Percentiles rank a stretch among this genome's conserved stretches.
Evolutionary conservation across 1,139 yeast species (phyloP).

Genomic region (Martiniozyma asiatica): DNA sequence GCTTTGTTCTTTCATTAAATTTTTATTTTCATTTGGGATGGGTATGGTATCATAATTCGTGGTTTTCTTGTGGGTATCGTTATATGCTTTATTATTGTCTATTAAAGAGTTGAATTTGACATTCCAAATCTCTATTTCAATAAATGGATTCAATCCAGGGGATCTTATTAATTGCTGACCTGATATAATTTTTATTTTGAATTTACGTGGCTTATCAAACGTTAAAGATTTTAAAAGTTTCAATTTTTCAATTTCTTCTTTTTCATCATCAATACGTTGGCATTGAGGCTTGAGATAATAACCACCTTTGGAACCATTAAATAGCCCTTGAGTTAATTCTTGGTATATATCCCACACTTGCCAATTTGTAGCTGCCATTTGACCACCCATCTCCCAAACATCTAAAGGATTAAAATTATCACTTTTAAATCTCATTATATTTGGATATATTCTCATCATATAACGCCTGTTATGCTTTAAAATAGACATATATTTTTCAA

Average conservation of each 20-base stretch:
- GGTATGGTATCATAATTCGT: too few species aligned
- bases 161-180: constrained; percentile 80
- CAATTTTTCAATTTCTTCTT: constrained; percentile 9
- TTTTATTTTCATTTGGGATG: too few species aligned
- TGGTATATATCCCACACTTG: constrained; percentile 86
- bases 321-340: constrained; percentile 81
- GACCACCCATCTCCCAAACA: constrained; percentile 80
- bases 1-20: too few species aligned
- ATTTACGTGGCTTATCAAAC: constrained; percentile 11
- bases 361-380: constrained; percentile 96
- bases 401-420: constrained; percentile 68
- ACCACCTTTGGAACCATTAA: constrained; percentile 50
- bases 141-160: constrained; percentile 39
- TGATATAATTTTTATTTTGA: constrained; percentile 48
- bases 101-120: constrained; percentile 5
- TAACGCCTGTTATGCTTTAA: constrained; percentile 67
- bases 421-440: constrained; percentile 62
- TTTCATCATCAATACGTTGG: constrained; percentile 13
- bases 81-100: neutral
- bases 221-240: constrained; percentile 7
- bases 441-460: constrained; percentile 81
- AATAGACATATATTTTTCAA: constrained; percentile 37
- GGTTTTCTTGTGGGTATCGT: too few species aligned
- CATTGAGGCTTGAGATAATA: constrained; percentile 61
- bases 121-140: constrained; percentile 47